Evolutionary conservation across 1,284 basidiomycete species (phyloP), one percentile per base, ranked within the genome.

Genomic region (Cutaneotrichosporon sp.): DNA sequence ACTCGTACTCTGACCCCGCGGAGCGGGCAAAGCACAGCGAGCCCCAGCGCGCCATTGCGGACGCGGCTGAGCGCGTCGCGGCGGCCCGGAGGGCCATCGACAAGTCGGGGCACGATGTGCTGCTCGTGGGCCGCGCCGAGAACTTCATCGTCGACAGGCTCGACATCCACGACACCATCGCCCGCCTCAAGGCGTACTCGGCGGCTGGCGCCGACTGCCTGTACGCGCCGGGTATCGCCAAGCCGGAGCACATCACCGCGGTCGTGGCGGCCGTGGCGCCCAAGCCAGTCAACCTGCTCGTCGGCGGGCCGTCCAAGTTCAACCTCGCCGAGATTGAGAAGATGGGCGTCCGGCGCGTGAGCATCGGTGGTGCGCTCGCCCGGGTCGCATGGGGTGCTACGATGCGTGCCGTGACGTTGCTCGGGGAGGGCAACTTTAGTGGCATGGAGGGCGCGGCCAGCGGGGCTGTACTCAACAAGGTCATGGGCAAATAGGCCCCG

Each of bases 281-380:
- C 24, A 58, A 58, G 49, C 56, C 56, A 11, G 56, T 58, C 56
- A 58, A 51, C 47, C n/a, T 51, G 8, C 56, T 58, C 20, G 38
- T 52, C 14, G 24, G 24, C 1, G 49, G n/a, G n/a, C 16, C 36
- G 3, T 43, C 47, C 2, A 1, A 29, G 16, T 50, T 57, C 7
- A 22, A 47, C 8, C 56, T 58, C 11, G n/a, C 4, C 13, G 56
- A 58, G 13, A 22, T 58, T 13, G 56, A 50, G 49, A 14, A 11
- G 3, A 27, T 58, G 24, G 56, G 56, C 13, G 56, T 58, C 2
- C 47, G 56, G 16, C 56, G 56, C 11, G 49, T 58, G n/a, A 58
- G 56, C 20, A 24, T 58, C 10, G 56, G 56, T 16, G 56, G 56
- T 18, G 34, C 24, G 18, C 49, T 58, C 1, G 56, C 56, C 0